phyloP scores from a whole-genome alignment of 305 asterid genomes.

The Solanum hybrid region DNA sequence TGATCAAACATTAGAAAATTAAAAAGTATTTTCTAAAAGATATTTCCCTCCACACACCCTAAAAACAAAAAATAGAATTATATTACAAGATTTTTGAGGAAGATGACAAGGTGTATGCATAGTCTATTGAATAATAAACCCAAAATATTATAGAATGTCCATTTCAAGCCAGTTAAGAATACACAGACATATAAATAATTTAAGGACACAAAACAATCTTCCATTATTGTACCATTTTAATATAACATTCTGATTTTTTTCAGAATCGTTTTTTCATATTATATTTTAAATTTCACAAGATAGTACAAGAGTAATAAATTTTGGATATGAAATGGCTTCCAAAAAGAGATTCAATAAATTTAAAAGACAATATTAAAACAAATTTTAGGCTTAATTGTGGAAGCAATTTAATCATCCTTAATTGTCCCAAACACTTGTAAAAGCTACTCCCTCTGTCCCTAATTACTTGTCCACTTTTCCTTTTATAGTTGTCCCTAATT shows the following conservation, averaged over 20 bases:
- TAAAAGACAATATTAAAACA: neutral
- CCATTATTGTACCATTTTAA: neutral
- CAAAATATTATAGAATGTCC: neutral
- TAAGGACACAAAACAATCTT: neutral
- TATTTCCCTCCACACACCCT: neutral
- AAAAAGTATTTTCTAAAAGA: neutral
- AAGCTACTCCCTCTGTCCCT: too few relatives aligned
- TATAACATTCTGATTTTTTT: neutral
- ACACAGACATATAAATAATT: neutral
- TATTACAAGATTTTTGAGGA: neutral
- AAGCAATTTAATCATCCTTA: neutral
- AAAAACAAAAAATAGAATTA: neutral
- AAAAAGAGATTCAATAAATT: neutral
- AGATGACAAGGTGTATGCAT: neutral
- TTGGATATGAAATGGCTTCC: neutral
- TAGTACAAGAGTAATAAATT: neutral
- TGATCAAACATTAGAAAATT: neutral
- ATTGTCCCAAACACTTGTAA: neutral
- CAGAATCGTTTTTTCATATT: neutral
- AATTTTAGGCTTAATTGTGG: neutral
- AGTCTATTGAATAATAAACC: neutral
- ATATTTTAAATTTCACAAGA: neutral
- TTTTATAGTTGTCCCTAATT: too few relatives aligned
- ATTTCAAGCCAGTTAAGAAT: neutral
- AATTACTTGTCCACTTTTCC: too few relatives aligned